Conservation (phyloP, 2,329 filamentous ascomycete species). For the Fusarium sp. region DNA sequence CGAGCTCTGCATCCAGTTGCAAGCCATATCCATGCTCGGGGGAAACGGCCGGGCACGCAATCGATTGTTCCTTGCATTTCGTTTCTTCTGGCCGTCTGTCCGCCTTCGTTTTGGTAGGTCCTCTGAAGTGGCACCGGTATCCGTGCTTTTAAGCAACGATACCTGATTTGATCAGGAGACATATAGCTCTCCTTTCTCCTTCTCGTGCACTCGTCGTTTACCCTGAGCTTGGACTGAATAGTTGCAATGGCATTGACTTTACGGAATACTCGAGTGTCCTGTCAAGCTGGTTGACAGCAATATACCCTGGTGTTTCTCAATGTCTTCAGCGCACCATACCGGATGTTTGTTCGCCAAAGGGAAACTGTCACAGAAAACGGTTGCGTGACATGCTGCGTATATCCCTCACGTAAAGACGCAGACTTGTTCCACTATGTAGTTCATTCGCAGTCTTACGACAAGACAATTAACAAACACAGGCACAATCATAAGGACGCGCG, state of each 20-base stretch:
- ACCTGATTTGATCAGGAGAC: constrained; percentile 27
- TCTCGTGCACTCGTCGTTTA: constrained; percentile 1
- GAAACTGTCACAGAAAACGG: neutral
- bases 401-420: neutral
- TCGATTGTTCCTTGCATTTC: constrained; percentile 31
- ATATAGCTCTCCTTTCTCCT: constrained; percentile 26
- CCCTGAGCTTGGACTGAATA: neutral
- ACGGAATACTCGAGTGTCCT: neutral
- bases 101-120: constrained; percentile 23
- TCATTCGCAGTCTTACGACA: neutral
- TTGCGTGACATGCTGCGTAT: neutral
- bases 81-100: constrained; percentile 23
- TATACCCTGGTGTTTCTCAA: neutral
- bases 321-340: neutral
- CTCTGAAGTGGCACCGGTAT: constrained; percentile 23
- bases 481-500: neutral
- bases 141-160: constrained; percentile 14
- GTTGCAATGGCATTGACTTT: neutral
- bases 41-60: constrained; percentile 27
- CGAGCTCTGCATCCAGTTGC: constrained; percentile 7
- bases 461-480: neutral
- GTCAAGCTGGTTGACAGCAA: neutral
- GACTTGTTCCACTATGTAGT: neutral
- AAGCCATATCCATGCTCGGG: constrained; percentile 30
- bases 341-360: neutral